Conservation (phyloP, 345 rosid genomes). For the Rhizophora apiculata region DNA sequence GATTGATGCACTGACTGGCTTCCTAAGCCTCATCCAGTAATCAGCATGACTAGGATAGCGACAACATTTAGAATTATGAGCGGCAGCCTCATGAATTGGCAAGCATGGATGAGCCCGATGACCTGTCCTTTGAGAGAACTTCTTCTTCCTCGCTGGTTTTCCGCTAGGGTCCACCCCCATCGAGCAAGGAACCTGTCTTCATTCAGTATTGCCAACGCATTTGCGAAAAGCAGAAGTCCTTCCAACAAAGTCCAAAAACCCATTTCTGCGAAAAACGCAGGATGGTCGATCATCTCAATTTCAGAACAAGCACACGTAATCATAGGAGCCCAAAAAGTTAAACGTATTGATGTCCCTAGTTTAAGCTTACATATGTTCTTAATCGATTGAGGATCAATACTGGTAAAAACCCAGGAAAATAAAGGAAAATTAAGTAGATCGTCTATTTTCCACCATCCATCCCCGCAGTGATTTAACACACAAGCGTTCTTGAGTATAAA, state of each 20-base stretch:
- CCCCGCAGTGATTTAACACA: no score
- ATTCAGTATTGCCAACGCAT: conserved; percentile 48
- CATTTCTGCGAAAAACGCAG: conserved; percentile 25
- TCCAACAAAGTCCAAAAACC: conserved; percentile 50
- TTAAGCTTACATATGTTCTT: no score
- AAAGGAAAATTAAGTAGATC: no score
- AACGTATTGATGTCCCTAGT: no score
- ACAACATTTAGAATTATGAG: conserved; percentile 42
- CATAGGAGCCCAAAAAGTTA: no score
- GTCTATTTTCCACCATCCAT: no score
- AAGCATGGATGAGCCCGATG: conserved; percentile 49
- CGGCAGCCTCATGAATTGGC: conserved; percentile 49
- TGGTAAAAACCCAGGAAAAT: no score
- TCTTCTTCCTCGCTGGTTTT: conserved; percentile 35
- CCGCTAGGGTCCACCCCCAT: conserved; percentile 49
- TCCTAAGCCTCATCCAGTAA: conserved; percentile 25
- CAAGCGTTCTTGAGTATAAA: no score
- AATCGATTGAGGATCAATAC: no score
- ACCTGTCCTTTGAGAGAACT: conserved; percentile 42
- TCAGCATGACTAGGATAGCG: conserved; percentile 34
- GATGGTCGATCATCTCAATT: background rate
- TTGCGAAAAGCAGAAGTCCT: conserved; percentile 42
- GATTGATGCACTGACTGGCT: no score
- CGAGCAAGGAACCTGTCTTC: conserved; percentile 48
- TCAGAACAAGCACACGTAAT: background rate